These are phyloP conservation scores for Alternaria sp. DNA, from an alignment of 2,329 filamentous ascomycete genomes.

Conservation along the genomic window DNA sequence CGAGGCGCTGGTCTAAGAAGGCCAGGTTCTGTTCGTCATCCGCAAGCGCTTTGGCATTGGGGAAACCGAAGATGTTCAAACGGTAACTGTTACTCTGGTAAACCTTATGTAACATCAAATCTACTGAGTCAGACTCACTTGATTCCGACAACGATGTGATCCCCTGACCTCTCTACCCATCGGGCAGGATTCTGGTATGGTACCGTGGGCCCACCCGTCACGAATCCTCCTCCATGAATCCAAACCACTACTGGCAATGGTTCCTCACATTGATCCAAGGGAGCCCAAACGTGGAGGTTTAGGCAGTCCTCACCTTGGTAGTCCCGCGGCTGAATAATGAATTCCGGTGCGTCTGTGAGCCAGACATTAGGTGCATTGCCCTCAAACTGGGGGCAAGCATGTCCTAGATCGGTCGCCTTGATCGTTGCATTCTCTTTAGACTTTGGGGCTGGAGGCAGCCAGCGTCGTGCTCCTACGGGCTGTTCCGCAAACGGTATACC, in stretches of 20 bases:
- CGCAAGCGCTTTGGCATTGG: constrained; percentile 44
- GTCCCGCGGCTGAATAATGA: constrained; percentile 24
- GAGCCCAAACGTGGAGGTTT: constrained; percentile 58
- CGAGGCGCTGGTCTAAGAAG: constrained; percentile 51
- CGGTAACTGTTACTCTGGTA: constrained; percentile 36
- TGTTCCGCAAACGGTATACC: constrained; percentile 50
- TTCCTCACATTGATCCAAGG: constrained; percentile 25
- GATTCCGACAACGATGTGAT: constrained; percentile 47
- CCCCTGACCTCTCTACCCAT: constrained; percentile 46
- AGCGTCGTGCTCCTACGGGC: constrained; percentile 42
- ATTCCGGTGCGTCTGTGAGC: constrained; percentile 36
- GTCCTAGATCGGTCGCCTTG: constrained; percentile 39
- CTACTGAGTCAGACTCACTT: constrained; percentile 46
- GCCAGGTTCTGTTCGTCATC: constrained; percentile 49
- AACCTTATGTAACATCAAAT: not conserved
- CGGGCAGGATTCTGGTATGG: constrained; percentile 46
- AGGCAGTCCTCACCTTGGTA: constrained; percentile 57
- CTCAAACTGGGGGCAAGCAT: constrained; percentile 40
- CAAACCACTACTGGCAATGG: constrained; percentile 56
- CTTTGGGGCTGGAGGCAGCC: constrained; percentile 43
- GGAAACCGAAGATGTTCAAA: constrained; percentile 53
- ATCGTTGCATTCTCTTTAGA: constrained; percentile 25
- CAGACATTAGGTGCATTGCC: constrained; percentile 29
- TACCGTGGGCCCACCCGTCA: constrained; percentile 55
- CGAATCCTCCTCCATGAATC: constrained; percentile 59